Conservation (phyloP, 2,329 filamentous ascomycete species). For the Fusarium sulawesiense region DNA sequence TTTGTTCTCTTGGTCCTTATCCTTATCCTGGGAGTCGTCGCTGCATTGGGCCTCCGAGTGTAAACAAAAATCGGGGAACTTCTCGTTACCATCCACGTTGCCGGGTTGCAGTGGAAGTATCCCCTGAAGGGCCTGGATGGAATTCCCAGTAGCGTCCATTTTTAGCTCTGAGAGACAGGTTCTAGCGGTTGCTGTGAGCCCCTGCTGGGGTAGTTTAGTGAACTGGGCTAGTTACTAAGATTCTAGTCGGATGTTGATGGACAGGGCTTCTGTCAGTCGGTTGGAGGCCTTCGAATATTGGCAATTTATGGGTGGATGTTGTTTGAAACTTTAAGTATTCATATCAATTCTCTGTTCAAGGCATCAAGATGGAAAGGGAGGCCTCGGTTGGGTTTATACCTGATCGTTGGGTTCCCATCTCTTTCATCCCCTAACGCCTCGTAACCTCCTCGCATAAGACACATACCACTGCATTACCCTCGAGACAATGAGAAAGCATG, state of each 20-base stretch:
- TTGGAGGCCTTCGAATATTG: slow-evolving; percentile 6
- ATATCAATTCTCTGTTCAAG: background rate
- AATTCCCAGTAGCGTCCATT: slow-evolving; percentile 39
- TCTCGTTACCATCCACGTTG: slow-evolving; percentile 52
- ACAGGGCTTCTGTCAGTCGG: slow-evolving; percentile 1
- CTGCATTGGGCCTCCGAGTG: slow-evolving; percentile 37
- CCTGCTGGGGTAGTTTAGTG: slow-evolving; percentile 8
- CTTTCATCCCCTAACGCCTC: slow-evolving; percentile 20
- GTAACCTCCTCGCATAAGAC: slow-evolving; percentile 33
- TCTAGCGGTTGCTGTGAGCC: slow-evolving; percentile 24
- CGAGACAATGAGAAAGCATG: slow-evolving; percentile 13
- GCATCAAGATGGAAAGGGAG: slow-evolving; percentile 1
- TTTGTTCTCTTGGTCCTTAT: slow-evolving; percentile 18
- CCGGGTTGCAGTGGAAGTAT: slow-evolving; percentile 49
- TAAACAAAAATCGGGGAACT: slow-evolving; percentile 60
- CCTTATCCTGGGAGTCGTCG: slow-evolving; percentile 20
- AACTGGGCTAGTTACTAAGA: background rate
- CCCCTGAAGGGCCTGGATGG: slow-evolving; percentile 39
- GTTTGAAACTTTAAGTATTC: background rate
- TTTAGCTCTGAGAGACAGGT: slow-evolving; percentile 25
- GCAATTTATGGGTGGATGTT: background rate
- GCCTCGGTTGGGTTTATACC: slow-evolving; percentile 23
- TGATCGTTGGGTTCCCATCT: background rate
- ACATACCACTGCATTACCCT: slow-evolving; percentile 22
- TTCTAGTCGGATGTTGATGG: background rate